Percentiles rank a stretch among this genome's conserved stretches.
phyloP scores from a whole-genome alignment of 331 rosid species.

The Erythrophleum ivorense region DNA sequence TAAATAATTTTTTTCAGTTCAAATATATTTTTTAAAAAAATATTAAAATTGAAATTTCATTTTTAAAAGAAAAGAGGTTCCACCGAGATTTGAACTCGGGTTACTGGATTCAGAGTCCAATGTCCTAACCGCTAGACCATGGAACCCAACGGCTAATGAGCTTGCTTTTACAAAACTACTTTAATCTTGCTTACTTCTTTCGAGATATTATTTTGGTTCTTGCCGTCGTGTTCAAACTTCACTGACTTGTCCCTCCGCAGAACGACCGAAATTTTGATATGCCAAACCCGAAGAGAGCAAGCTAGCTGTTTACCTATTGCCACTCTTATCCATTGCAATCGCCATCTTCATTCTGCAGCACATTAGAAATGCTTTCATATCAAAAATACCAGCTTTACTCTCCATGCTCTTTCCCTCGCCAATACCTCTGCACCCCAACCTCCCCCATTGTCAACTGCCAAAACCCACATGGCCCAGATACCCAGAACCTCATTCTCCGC shows the following conservation, averaged over 20 bases:
- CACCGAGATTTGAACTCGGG: slow-evolving; percentile 89
- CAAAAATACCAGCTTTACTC: slow-evolving; percentile 42
- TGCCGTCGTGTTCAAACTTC: not conserved
- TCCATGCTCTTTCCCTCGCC: slow-evolving; percentile 37
- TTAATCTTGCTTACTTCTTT: too few species aligned
- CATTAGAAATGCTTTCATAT: slow-evolving; percentile 45
- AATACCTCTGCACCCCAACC: slow-evolving; percentile 30
- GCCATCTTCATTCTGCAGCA: not conserved
- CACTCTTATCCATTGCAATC: not conserved
- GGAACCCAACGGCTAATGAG: slow-evolving; percentile 38
- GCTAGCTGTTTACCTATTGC: slow-evolving; percentile 37
- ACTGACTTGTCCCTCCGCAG: not conserved
- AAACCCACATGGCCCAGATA: slow-evolving; percentile 36
- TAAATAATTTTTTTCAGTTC: too few species aligned
- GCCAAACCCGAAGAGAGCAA: not conserved
- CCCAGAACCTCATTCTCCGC: slow-evolving; percentile 47
- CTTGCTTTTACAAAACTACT: too few species aligned
- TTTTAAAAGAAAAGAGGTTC: slow-evolving; percentile 46
- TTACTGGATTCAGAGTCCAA: slow-evolving; percentile 88
- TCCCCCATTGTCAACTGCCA: slow-evolving; percentile 50
- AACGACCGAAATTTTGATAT: slow-evolving; percentile 1
- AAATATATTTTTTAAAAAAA: too few species aligned
- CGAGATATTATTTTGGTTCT: not conserved
- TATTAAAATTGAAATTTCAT: too few species aligned
- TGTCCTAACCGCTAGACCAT: slow-evolving; percentile 89